These are phyloP conservation scores for Pythium utonaiense DNA, from an alignment of 352 stramenopile genomes.

Conservation along the genomic window DNA sequence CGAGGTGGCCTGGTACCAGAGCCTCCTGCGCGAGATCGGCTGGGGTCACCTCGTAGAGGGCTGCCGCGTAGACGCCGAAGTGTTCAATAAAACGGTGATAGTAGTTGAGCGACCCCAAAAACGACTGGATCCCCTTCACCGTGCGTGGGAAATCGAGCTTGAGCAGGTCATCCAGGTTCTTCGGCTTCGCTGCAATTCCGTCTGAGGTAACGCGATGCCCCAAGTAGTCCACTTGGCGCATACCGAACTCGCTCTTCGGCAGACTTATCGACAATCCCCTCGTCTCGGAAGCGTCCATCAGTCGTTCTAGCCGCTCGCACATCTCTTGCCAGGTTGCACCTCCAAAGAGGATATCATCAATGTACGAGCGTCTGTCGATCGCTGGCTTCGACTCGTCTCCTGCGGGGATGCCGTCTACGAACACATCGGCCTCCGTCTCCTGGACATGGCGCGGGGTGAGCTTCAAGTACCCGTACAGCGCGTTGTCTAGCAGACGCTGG, in stretches of 20 bases:
- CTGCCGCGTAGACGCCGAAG: constrained; percentile 7
- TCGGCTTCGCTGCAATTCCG: neutral
- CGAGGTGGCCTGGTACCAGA: too few species aligned
- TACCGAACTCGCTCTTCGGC: constrained; percentile 18
- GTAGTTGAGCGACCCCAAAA: constrained; percentile 16
- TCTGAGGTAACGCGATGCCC: neutral
- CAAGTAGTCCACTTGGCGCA: constrained; percentile 17
- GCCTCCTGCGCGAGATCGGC: neutral
- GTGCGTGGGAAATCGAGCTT: constrained; percentile 13
- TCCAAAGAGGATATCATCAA: constrained; percentile 25
- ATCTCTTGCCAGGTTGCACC: constrained; percentile 13
- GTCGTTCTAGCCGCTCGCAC: neutral
- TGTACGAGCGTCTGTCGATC: constrained; percentile 21
- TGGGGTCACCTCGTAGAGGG: constrained; percentile 15
- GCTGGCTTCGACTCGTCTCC: neutral
- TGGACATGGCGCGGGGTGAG: too few species aligned
- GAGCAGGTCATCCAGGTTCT: neutral
- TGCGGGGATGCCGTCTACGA: neutral
- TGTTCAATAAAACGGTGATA: constrained; percentile 21
- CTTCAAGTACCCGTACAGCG: neutral
- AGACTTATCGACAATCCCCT: constrained; percentile 29
- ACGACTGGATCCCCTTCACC: constrained; percentile 18
- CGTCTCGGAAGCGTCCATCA: constrained; percentile 17
- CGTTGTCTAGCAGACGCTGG: constrained; percentile 16
- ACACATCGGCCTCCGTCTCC: neutral